Base-by-base conservation (phyloP, 768 basidiomycete species). In the Epithele typhae region DNA sequence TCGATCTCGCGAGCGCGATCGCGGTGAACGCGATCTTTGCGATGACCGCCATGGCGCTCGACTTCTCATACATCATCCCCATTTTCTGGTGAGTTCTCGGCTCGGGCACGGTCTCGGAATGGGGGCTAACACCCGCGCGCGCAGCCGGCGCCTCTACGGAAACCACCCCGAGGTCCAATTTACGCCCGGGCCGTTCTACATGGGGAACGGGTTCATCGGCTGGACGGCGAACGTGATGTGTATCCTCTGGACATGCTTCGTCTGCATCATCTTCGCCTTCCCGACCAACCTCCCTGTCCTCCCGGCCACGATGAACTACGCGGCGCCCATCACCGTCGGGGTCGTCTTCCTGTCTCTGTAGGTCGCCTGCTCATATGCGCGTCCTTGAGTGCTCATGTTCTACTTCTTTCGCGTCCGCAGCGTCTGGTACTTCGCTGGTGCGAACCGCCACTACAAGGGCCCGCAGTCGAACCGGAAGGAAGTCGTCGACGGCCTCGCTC, bases 171-270 rank as follows among this genome's bases (percentile, higher is more conserved):
- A 92, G 39, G 89, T 92, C 30, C 72, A 76, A 57, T 92, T 92
- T 73, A 81, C 77, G 50, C 90, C 90, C 4, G 90, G 90, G 10
- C 89, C 90, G 5, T 91, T 92, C 68, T 91, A 84, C 68, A 81
- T 92, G 79, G 84, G 88, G 24, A 67, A 77, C 45, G 87, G 87
- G 0, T 50, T 71, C 34, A 61, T 87, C 14, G 87, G 87, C 0
- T 74, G 74, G 69, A 59, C 70, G 3, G 75, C 75, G 46, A 89
- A 91, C 56, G 51, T 72, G 23, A 70, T 68, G n/a, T 87, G 85
- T 63, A 83, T 87, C 40, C 40, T 59, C 11, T 87, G 84, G 84
- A 83, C 82, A 25, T 55, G 77, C 11, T 86, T 87, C 62, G 74
- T 88, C 27, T 73, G 69, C 47, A 72, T 88, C 35, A 79, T 90